Percentiles rank a stretch among this genome's conserved stretches.
These are phyloP conservation scores for Lathyrus oleraceus DNA, from an alignment of 306 rosid genomes.

Conservation along the genomic window DNA sequence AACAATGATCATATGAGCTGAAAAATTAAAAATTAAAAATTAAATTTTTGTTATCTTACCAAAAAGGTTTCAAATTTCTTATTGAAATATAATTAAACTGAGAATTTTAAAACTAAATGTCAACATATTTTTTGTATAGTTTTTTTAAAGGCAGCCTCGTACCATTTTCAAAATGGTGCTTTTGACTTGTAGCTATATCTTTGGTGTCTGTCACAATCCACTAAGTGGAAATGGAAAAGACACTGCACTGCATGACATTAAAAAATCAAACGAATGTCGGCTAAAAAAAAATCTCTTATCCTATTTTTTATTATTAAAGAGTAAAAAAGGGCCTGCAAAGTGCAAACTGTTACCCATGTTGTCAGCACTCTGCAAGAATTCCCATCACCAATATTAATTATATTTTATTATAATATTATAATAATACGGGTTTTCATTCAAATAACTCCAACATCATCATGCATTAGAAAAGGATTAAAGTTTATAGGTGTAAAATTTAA, in stretches of 20 bases:
- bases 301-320: neutral
- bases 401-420: too few species aligned
- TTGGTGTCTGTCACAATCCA: conserved; percentile 4
- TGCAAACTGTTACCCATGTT: conserved; percentile 14
- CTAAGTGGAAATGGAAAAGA: neutral
- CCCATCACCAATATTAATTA: neutral
- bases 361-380: conserved; percentile 7
- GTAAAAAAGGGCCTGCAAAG: neutral
- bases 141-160: neutral
- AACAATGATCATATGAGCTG: too few species aligned
- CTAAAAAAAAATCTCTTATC: neutral
- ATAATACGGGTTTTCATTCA: too few species aligned
- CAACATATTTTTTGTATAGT: too few species aligned
- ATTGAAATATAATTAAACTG: too few species aligned
- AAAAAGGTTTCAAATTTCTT: too few species aligned
- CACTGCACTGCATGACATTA: neutral
- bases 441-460: neutral
- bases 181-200: neutral
- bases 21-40: too few species aligned
- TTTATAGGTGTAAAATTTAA: neutral
- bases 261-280: conserved; percentile 20
- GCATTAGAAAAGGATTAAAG: neutral
- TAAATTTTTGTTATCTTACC: too few species aligned
- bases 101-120: too few species aligned
- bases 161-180: neutral